These are phyloP conservation scores for Fusarium sp. DNA, from an alignment of 2,329 filamentous ascomycete species.

Conservation along the genomic window DNA sequence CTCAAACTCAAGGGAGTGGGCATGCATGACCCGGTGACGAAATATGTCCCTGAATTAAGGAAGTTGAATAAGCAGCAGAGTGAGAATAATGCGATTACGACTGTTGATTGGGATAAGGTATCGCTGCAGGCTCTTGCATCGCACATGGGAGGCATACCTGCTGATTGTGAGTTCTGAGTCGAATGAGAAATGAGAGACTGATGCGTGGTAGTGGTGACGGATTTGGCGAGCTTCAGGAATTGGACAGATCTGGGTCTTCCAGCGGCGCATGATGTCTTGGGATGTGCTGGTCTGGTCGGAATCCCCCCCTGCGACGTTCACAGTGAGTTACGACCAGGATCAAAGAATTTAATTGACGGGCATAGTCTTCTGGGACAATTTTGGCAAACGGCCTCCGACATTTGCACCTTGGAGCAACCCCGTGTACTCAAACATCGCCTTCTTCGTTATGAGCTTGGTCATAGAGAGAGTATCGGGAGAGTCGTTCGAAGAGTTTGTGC, in stretches of 20 bases:
- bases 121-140: neutral
- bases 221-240: neutral
- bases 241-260: conserved; percentile 13
- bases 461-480: conserved; percentile 6
- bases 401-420: neutral
- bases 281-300: neutral
- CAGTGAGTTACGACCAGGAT: neutral
- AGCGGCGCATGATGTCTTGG: neutral
- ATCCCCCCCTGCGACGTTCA: neutral
- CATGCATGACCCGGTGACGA: conserved; percentile 8
- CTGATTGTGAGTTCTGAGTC: neutral
- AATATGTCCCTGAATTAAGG: conserved; percentile 8
- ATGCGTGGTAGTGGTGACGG: neutral
- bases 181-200: neutral
- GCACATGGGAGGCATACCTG: conserved; percentile 9
- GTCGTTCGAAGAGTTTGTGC: neutral
- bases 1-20: neutral
- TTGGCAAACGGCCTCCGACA: conserved; percentile 3
- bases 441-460: neutral
- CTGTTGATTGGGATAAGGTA: neutral
- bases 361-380: conserved; percentile 11
- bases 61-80: neutral
- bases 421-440: conserved; percentile 5
- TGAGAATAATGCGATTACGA: neutral
- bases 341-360: too few species aligned